Evolutionary conservation across 208 protist genomes (phyloP), one percentile per base, ranked within the genome.

Genomic region (Leishmania turanica): DNA sequence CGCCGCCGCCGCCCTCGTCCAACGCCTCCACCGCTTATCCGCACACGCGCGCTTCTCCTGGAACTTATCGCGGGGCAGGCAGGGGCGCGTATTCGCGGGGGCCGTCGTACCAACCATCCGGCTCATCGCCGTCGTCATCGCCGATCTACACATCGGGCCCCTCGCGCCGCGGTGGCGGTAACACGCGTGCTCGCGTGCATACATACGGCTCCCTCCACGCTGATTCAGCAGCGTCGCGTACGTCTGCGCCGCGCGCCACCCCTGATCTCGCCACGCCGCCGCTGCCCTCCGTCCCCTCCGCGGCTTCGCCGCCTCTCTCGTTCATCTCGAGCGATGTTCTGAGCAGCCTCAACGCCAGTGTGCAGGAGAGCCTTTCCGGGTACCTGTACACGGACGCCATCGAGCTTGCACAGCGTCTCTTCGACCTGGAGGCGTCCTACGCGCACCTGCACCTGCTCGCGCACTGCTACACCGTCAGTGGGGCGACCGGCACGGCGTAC

Each of bases 321-420:
- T 31, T 54, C 40, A 53, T 54, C 62, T 60, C 81, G 5, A 42
- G 64, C 17, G 84, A 85, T n/a, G 45, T 88, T 11, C 49, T 82
- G 68, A 62, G 34, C 66, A 79, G 83, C 45, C 83, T 88, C 70
- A 47, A 69, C 34, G 65, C 80, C 21, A 78, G 81, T 37, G 85
- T 98, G n/a, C 73, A 88, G 27, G 90, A 95, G 37, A 95, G 89
- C 60, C 85, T 97, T 19, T 40, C 79, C 42, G 77, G 72, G 34
- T 92, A 96, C 79, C 62, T 98, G 53, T 93, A 91, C 75, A 51
- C 74, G 15, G 98, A 98, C 86, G 95, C 96, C 56, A 89, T 97
- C 78, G 98, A 98, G 75, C 91, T 96, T 42, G 93, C 97, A 5
- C 96, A 98, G 82, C 89, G 93, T 11, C 89, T 99, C 40, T 91